These are phyloP conservation scores for Oropetium thomaeum DNA, from an alignment of 176 grass and related monocot species.

Conservation along the genomic window DNA sequence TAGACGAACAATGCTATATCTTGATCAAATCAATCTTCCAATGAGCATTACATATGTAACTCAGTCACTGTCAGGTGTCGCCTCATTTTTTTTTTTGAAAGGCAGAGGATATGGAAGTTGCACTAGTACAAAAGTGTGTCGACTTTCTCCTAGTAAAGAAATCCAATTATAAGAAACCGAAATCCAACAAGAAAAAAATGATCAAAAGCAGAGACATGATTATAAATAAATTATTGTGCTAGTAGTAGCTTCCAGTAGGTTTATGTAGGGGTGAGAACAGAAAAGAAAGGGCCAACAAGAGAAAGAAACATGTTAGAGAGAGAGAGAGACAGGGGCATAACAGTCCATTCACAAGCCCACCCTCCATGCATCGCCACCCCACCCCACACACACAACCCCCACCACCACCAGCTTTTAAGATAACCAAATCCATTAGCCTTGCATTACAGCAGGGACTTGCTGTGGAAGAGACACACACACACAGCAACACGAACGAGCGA, in stretches of 20 bases:
- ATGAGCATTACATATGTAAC: neutral
- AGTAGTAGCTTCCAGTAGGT: neutral
- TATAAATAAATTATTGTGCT: neutral
- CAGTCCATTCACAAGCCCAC: slow-evolving; percentile 24
- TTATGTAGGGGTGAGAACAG: neutral
- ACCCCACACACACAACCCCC: slow-evolving; percentile 11
- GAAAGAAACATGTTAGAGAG: neutral
- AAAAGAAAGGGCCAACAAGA: neutral
- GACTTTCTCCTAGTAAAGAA: slow-evolving; percentile 5
- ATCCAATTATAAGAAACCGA: neutral
- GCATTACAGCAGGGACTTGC: slow-evolving; percentile 17
- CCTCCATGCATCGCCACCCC: slow-evolving; percentile 13
- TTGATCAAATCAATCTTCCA: too few species aligned
- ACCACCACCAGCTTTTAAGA: slow-evolving; percentile 31
- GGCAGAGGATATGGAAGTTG: neutral
- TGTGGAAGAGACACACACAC: neutral
- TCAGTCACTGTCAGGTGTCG: neutral
- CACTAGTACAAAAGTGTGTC: slow-evolving; percentile 16
- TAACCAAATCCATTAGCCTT: slow-evolving; percentile 33
- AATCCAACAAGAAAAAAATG: neutral
- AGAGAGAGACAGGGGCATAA: slow-evolving; percentile 12
- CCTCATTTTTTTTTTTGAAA: neutral
- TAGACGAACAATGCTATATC: neutral
- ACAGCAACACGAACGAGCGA: neutral
- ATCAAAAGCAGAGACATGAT: neutral